Conservation (phyloP, 2,329 filamentous ascomycete species). For the Aspergillus aculeatinus region DNA sequence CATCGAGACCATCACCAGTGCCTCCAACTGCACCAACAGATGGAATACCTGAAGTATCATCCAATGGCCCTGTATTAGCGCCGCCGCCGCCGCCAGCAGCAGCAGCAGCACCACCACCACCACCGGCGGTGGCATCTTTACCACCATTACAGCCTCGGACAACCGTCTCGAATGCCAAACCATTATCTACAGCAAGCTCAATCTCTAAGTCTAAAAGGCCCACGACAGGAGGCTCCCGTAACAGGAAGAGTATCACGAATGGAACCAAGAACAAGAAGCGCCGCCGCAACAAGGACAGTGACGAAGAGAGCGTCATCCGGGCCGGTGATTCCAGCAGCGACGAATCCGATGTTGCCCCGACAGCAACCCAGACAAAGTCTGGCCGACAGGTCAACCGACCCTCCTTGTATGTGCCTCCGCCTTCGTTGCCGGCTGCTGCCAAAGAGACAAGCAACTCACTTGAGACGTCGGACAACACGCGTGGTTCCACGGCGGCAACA, state of each 20-base stretch:
- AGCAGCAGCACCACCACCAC: neutral
- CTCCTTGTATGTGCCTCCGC: slow-evolving; percentile 59
- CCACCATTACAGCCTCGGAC: slow-evolving; percentile 11
- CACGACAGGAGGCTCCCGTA: slow-evolving; percentile 13
- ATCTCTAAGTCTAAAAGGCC: slow-evolving; percentile 15
- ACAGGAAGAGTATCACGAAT: slow-evolving; percentile 17
- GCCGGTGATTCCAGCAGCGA: slow-evolving; percentile 40
- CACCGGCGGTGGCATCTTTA: neutral
- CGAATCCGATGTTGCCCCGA: slow-evolving; percentile 50
- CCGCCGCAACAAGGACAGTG: slow-evolving; percentile 27
- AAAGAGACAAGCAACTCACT: slow-evolving; percentile 19
- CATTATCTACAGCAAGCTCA: slow-evolving; percentile 4
- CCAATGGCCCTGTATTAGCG: neutral
- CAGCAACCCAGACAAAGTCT: slow-evolving; percentile 70
- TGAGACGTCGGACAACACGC: slow-evolving; percentile 9
- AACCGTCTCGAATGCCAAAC: slow-evolving; percentile 7
- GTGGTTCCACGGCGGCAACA: slow-evolving; percentile 15
- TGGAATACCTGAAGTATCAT: neutral
- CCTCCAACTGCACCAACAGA: neutral
- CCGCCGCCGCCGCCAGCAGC: neutral
- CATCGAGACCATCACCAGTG: slow-evolving; percentile 12
- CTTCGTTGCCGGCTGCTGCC: slow-evolving; percentile 31
- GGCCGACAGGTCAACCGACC: slow-evolving; percentile 67
- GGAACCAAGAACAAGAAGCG: slow-evolving; percentile 24
- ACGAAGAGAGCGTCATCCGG: slow-evolving; percentile 34